A percentile compares a stretch with the other conserved stretches of the same genome.
These are phyloP conservation scores for Fusarium piperis DNA, from an alignment of 2,329 filamentous ascomycete genomes.

Conservation along the genomic window DNA sequence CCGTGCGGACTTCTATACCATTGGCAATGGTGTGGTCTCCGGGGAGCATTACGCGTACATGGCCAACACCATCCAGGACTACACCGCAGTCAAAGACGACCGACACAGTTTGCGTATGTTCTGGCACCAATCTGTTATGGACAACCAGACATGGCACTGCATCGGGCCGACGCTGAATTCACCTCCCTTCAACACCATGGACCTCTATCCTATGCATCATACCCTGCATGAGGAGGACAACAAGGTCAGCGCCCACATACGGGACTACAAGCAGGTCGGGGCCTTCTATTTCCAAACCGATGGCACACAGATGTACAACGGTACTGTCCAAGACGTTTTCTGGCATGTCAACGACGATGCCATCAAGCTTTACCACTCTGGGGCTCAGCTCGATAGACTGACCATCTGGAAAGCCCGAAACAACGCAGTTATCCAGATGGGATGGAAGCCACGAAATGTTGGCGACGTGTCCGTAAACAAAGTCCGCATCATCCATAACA, in stretches of 20 bases:
- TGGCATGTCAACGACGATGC: conserved; percentile 50
- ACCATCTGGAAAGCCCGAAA: conserved; percentile 46
- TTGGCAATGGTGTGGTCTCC: conserved; percentile 49
- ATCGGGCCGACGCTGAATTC: conserved; percentile 46
- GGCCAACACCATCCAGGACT: conserved; percentile 45
- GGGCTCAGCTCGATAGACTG: conserved; percentile 36
- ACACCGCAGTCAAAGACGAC: conserved; percentile 43
- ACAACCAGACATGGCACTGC: conserved; percentile 38
- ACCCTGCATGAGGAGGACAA: conserved; percentile 29
- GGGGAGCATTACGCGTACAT: conserved; percentile 52
- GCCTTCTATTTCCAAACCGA: conserved; percentile 51
- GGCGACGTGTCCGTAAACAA: conserved; percentile 39
- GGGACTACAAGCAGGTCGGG: conserved; percentile 52
- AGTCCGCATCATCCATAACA: conserved; percentile 19
- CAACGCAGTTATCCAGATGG: conserved; percentile 49
- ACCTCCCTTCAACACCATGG: conserved; percentile 51
- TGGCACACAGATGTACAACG: conserved; percentile 48
- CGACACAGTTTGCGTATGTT: conserved; percentile 46
- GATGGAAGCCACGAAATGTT: conserved; percentile 45
- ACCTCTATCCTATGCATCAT: conserved; percentile 36
- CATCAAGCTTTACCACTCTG: conserved; percentile 49
- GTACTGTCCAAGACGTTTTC: conserved; percentile 45
- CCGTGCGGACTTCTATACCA: conserved; percentile 41
- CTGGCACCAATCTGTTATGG: conserved; percentile 30
- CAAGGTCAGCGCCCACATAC: not conserved